These are phyloP conservation scores for Colletotrichum sp. DNA, from an alignment of 2,329 filamentous ascomycete species.

Conservation along the genomic window DNA sequence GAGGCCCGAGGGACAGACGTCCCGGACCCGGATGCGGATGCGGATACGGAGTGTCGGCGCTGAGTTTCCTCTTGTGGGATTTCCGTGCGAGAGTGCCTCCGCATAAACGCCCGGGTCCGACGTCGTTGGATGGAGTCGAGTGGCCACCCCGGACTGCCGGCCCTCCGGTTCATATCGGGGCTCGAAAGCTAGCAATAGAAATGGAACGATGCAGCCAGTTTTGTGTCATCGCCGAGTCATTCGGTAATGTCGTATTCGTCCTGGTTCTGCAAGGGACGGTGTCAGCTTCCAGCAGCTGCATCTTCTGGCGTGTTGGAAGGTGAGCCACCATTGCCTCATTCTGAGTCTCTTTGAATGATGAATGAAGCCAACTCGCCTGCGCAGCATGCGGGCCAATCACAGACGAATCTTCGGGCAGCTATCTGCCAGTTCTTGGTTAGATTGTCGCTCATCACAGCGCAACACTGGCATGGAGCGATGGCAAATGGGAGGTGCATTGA, in stretches of 20 bases:
- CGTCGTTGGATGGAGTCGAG: neutral
- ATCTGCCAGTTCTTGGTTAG: neutral
- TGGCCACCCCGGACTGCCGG: neutral
- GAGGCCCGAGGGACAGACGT: neutral
- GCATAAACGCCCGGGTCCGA: neutral
- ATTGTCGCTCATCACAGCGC: neutral
- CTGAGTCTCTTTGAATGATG: neutral
- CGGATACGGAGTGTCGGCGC: slow-evolving; percentile 7
- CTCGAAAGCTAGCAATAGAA: neutral
- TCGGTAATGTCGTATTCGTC: neutral
- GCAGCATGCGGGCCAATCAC: neutral
- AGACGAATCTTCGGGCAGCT: neutral
- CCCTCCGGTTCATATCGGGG: neutral
- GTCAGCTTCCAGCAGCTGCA: neutral
- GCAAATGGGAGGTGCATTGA: neutral
- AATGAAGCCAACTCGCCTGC: neutral
- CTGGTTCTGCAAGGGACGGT: neutral
- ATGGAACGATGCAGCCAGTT: neutral
- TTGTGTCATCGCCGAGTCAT: neutral
- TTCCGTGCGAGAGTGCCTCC: neutral
- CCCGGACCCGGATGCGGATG: slow-evolving; percentile 10
- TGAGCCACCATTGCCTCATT: neutral
- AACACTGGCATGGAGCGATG: neutral
- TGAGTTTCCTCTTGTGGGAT: neutral
- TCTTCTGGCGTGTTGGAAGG: neutral